Evolutionary conservation across 768 basidiomycete species (phyloP), one percentile per base, ranked within the genome.

Genomic region (Phlegmacium glaucopus): DNA sequence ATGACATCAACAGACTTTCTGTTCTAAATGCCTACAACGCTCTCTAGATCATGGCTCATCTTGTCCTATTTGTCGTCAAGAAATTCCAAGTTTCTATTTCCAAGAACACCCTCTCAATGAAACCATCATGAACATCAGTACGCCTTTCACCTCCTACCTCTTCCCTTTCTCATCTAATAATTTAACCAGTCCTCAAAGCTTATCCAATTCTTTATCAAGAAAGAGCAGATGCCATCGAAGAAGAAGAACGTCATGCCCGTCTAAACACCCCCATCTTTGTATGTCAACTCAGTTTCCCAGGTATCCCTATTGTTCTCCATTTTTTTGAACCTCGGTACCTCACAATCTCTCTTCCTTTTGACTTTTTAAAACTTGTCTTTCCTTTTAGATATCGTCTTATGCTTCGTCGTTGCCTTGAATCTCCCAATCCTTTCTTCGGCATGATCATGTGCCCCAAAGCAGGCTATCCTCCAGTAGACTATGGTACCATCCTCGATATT

Each of bases 401-500:
- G 95, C 85, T 98, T 45, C 87, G 95, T 17, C 83, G 95, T n/a
- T 93, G 89, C 62, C 83, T 97, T 48, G 85, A 91, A 57, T 81
- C 77, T 12, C 72, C 79, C 4, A 71, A 70, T 36, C 90, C 90
- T n/a, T 74, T 76, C 17, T 96, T 98, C 65, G 95, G 95, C 30
- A 97, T 97, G 90, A 79, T 96, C 59, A 84, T 95, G 71, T 84
- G 89, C 28, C 66, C 74, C 4, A 65, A 67, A 58, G 41, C 75
- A 50, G 64, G 79, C 42, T 59, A 54, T 9, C 47, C 64, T 4
- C 54, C 62, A 4, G 52, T 73, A 15, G 84, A 91, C 49, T 99
- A 87, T 66, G 95, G 95, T 4, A 98, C 94, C 34, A 94, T 97
- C 85, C 77, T 97, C 44, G 82, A 91, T 64, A 94, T 98, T 49